phyloP scores from a whole-genome alignment of 306 rosid genomes.

The Oemleria cerasiformis region DNA sequence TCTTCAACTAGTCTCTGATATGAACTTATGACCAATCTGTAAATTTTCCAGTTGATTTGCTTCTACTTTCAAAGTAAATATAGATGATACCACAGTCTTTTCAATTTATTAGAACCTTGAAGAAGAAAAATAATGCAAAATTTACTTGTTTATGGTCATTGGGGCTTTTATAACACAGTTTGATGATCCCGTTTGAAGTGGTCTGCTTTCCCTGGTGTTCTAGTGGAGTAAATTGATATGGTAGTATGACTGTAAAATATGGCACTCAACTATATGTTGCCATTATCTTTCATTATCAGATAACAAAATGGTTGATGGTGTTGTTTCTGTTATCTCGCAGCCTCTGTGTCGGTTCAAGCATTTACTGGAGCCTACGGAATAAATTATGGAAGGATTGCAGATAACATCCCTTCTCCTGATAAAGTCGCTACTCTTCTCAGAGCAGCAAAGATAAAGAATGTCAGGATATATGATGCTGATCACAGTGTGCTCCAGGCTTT shows the following conservation, averaged over 20 bases:
- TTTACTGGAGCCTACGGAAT: conserved; percentile 91
- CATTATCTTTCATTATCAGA: not conserved
- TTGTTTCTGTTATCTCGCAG: conserved; percentile 37
- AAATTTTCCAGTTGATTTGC: too few species aligned
- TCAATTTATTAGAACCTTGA: too few species aligned
- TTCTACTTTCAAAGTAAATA: too few species aligned
- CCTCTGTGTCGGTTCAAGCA: conserved; percentile 47
- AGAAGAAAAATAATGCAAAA: too few species aligned
- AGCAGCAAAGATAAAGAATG: conserved; percentile 76
- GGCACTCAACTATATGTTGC: not conserved
- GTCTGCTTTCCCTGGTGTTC: too few species aligned
- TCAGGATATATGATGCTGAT: conserved; percentile 76
- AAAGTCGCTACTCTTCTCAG: conserved; percentile 77
- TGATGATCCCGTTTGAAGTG: too few species aligned
- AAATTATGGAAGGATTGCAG: conserved; percentile 80
- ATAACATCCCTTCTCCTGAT: conserved; percentile 80
- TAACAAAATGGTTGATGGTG: conserved; percentile 28
- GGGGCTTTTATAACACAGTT: too few species aligned
- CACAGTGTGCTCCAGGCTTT: conserved; percentile 77
- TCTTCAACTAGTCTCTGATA: too few species aligned
- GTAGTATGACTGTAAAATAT: not conserved
- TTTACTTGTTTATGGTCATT: too few species aligned
- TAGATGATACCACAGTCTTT: too few species aligned
- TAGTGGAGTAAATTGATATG: not conserved
- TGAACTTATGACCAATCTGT: too few species aligned